Percentiles rank a stretch among this genome's conserved stretches.
Conservation (phyloP, 1,139 yeast genomes). For the Zygoascus hellenicus region DNA sequence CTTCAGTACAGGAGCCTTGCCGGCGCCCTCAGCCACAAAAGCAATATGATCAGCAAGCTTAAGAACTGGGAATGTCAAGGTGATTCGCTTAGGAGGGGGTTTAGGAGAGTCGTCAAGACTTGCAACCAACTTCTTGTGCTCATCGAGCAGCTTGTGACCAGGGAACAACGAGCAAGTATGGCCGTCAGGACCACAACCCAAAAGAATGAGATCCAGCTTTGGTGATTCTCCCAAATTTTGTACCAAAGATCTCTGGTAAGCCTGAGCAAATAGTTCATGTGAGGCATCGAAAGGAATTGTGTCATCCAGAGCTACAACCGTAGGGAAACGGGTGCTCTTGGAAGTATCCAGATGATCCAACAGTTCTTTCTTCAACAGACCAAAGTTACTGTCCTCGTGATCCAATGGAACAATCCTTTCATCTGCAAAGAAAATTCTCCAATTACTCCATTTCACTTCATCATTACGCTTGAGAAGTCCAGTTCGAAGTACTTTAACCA, state of each 20-base stretch:
- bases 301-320: constrained; percentile 43
- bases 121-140: constrained; percentile 30
- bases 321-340: constrained; percentile 45
- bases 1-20: constrained; percentile 68
- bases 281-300: constrained; percentile 37
- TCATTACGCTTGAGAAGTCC: constrained; percentile 56
- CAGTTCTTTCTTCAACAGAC: constrained; percentile 54
- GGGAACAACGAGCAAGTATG: constrained; percentile 78
- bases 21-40: constrained; percentile 86
- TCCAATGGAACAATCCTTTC: constrained; percentile 65
- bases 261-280: constrained; percentile 47
- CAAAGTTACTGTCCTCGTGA: constrained; percentile 64
- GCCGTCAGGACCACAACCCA: constrained; percentile 80
- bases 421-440: constrained; percentile 67
- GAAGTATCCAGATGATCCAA: constrained; percentile 34
- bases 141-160: constrained; percentile 33
- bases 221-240: constrained; percentile 29
- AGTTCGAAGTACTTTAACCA: constrained; percentile 66
- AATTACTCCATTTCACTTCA: constrained; percentile 55
- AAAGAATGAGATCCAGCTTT: constrained; percentile 50
- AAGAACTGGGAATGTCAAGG: constrained; percentile 62
- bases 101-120: constrained; percentile 62
- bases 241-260: constrained; percentile 46
- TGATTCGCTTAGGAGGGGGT: constrained; percentile 73
- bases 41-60: constrained; percentile 53